Evolutionary conservation across 1,284 basidiomycete genomes (phyloP), one percentile per base, ranked within the genome.

Genomic region (Boletus mariae): DNA sequence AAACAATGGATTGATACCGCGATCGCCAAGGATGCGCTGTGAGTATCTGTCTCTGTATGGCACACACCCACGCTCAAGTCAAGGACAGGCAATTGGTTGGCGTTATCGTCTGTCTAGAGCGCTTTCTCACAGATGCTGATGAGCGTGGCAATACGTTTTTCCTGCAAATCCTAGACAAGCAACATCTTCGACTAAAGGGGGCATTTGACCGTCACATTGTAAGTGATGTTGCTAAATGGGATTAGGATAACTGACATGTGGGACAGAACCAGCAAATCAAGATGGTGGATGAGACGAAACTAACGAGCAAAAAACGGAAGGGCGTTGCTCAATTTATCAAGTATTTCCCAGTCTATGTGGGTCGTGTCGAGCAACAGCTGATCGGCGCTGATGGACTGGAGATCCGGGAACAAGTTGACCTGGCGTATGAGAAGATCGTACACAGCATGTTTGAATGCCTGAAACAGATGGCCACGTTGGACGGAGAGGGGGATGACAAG

Each of bases 291-390:
- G 85, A 89, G 59, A 96, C 93, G 2, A 95, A 94, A 69, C 71
- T 95, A 46, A 91, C 89, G 6, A 89, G 86, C 69, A 96, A 92
- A 78, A 97, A 96, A 68, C 85, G 95, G 25, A 87, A 85, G 58
- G 96, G 96, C 3, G 91, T 98, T 15, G 89, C 87, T n/a, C 89
- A 89, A 47, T 98, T 98, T 67, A 86, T 98, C 63, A 89, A 89
- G 60, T 85, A 92, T 67, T 98, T 99, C 76, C 93, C 96, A 0
- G 78, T 85, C 2, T 98, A 97, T 66, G 85, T 96, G 53, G 78
- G 83, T 20, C 84, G 88, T 5, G 80, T 98, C 31, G 96, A 99
- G 70, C 78, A 74, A 31, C 96, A 98, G 66, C 80, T 99, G n/a
- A 75, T 87, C 47, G 87, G 85, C 23, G 82, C 82, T 12, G 86